phyloP scores from a whole-genome alignment of 345 rosid species.

The Lepidium aucheri region DNA sequence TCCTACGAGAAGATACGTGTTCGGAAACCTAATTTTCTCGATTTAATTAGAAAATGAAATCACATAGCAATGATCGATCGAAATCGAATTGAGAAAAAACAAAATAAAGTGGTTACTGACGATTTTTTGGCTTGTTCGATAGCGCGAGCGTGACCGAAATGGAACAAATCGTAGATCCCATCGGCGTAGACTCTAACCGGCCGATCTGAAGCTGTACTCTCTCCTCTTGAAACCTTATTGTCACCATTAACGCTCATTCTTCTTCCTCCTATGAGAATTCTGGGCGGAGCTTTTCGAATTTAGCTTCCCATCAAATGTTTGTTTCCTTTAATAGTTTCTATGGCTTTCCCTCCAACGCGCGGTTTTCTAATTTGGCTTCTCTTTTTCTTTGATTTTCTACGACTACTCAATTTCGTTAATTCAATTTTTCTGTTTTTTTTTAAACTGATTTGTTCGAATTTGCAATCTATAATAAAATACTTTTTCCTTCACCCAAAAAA shows the following conservation, averaged over 20 bases:
- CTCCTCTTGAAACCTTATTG: not conserved
- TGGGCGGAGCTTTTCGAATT: not conserved
- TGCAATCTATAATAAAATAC: no score
- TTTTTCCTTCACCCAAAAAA: no score
- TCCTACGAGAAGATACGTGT: constrained; percentile 53
- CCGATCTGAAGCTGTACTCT: not conserved
- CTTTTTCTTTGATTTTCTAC: not conserved
- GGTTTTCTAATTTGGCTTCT: constrained; percentile 7
- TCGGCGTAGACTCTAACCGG: constrained; percentile 58
- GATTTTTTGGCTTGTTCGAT: constrained; percentile 64
- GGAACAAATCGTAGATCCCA: constrained; percentile 61
- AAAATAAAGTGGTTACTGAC: constrained; percentile 13
- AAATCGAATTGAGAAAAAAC: not conserved
- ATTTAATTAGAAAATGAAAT: not conserved
- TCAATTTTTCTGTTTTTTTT: not conserved
- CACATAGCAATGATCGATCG: not conserved
- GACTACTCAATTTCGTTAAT: not conserved
- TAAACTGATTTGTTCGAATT: no score
- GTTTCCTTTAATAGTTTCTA: constrained; percentile 1
- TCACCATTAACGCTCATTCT: constrained; percentile 7
- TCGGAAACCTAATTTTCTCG: constrained; percentile 41
- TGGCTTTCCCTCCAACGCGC: constrained; percentile 27
- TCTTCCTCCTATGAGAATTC: not conserved
- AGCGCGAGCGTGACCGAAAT: constrained; percentile 66
- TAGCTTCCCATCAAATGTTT: not conserved